Evolutionary conservation across 1,284 basidiomycete genomes (phyloP).

Genomic region (Tremellales sp.): DNA sequence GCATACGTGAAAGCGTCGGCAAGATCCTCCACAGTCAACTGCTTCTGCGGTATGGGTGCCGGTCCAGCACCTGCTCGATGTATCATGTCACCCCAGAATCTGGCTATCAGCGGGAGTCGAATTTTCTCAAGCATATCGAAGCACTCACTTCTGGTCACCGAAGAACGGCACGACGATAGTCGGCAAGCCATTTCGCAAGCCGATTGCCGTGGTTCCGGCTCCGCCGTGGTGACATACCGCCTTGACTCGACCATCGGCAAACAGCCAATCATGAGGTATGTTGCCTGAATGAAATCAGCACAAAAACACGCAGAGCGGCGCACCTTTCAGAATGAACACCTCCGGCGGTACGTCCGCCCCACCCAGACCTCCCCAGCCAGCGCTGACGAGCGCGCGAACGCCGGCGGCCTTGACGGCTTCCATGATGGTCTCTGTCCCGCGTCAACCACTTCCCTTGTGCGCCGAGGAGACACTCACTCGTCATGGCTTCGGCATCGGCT

Average conservation of each 20-base stretch:
- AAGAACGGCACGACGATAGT: constrained; percentile 67
- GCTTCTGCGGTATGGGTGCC: constrained; percentile 57
- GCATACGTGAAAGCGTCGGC: constrained; percentile 56
- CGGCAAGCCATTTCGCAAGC: constrained; percentile 60
- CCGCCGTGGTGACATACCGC: constrained; percentile 68
- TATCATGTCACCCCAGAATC: constrained; percentile 59
- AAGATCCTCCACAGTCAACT: constrained; percentile 55
- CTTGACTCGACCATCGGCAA: constrained; percentile 55
- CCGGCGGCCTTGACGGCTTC: constrained; percentile 56
- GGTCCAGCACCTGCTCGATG: constrained; percentile 62
- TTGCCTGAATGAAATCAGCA: constrained; percentile 46
- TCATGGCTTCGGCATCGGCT: constrained; percentile 58
- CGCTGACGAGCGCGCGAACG: constrained; percentile 59
- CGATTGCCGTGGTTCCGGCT: constrained; percentile 63
- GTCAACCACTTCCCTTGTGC: constrained; percentile 43
- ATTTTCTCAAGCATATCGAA: constrained; percentile 4
- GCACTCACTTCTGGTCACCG: constrained; percentile 57
- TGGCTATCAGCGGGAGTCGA: constrained; percentile 3
- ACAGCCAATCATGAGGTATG: constrained; percentile 69
- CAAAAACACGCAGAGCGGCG: background rate
- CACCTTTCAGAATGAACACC: constrained; percentile 56
- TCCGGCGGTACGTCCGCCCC: constrained; percentile 53
- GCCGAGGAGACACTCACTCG: constrained; percentile 26
- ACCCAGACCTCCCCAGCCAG: constrained; percentile 61
- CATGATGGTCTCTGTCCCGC: constrained; percentile 54